Base-by-base conservation (phyloP, 768 basidiomycete genomes). In the Sporobolomyces pararoseus region DNA sequence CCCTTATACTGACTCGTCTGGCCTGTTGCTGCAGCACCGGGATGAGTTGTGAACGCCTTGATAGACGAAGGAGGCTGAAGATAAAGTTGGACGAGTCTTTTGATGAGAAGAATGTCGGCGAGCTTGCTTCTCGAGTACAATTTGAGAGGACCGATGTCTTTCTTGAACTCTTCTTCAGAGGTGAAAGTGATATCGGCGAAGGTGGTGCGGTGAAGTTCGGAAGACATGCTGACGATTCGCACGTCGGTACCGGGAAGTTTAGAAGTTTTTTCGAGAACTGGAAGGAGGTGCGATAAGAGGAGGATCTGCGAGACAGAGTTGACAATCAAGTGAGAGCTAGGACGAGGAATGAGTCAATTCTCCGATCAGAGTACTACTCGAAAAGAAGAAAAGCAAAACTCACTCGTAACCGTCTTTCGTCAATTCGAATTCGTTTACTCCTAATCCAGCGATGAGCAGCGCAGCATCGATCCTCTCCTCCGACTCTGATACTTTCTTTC, bases 321-420 rank as follows among this genome's bases (percentile, higher is more conserved):
- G 63, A 59, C 50, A 4, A 53, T 65, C 0, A 73, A 29, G 50
- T 73, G 71, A 0, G 66, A 37, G 66, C 59, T 61, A n/a, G n/a
- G n/a, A n/a, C n/a, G n/a, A n/a, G n/a, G n/a, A n/a, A n/a, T n/a
- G n/a, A n/a, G n/a, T n/a, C n/a, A n/a, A n/a, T n/a, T n/a, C n/a
- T n/a, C n/a, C n/a, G n/a, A n/a, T n/a, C n/a, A n/a, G n/a, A n/a
- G n/a, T n/a, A n/a, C n/a, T n/a, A 25, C 25, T 4, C 6, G 21
- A 21, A 50, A 23, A 23, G 37, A 27, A 21, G 27, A 25, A 42
- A 37, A 19, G 25, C 21, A 35, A 17, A 12, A 32, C 69, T 34
- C 60, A 71, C 69, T 73, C 71, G 71, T 58, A 68, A 27, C 71
- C 71, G 19, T 73, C 71, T 25, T 65, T 62, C 21, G 71, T 73